These are phyloP conservation scores for Penicillium sp. DNA, from an alignment of 2,329 filamentous ascomycete genomes.

Conservation along the genomic window DNA sequence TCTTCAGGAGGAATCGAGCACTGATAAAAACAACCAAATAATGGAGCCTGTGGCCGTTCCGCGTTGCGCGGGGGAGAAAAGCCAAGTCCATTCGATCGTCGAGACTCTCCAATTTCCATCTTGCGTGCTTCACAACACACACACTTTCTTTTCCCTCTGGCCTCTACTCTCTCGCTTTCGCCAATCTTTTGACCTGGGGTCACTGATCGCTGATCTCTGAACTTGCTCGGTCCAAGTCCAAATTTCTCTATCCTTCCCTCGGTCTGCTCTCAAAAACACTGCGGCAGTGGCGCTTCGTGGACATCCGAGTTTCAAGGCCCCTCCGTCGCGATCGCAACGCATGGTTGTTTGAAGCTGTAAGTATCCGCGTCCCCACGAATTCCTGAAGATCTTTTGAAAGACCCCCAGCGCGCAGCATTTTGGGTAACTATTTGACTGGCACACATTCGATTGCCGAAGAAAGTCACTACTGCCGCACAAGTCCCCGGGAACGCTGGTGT, in stretches of 20 bases:
- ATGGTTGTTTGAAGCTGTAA: constrained; percentile 18
- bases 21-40: not conserved
- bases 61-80: constrained; percentile 4
- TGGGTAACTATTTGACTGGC: not conserved
- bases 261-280: not conserved
- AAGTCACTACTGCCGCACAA: not conserved
- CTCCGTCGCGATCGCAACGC: constrained; percentile 21
- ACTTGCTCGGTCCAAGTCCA: not conserved
- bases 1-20: not conserved
- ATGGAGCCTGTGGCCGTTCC: not conserved
- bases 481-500: not conserved
- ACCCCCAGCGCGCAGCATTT: not conserved
- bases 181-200: not conserved
- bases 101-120: not conserved
- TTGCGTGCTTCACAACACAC: not conserved
- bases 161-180: constrained; percentile 6
- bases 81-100: not conserved
- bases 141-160: not conserved
- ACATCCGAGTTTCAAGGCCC: constrained; percentile 1
- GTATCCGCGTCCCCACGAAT: constrained; percentile 10
- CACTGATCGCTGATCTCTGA: not conserved
- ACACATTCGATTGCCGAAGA: not conserved
- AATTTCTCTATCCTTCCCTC: not conserved
- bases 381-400: not conserved
- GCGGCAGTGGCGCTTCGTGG: constrained; percentile 13